Evolutionary conservation across 805 yeast species (phyloP).

Genomic region (Candida ascalaphidarum): DNA sequence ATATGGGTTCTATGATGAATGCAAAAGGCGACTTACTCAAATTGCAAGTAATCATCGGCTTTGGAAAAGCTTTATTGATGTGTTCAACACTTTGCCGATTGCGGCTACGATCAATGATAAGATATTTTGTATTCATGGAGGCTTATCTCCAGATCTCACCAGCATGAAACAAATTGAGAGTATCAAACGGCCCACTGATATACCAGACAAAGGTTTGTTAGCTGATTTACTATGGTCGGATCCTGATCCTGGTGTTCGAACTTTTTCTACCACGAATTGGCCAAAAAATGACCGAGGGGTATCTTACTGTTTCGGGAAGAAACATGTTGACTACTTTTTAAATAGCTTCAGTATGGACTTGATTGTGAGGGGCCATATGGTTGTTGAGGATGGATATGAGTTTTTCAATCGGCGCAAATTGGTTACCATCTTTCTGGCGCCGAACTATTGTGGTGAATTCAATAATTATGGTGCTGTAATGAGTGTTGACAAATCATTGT

Average conservation of each 20-base stretch:
- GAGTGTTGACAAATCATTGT: slow-evolving; percentile 59
- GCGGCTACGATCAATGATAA: slow-evolving; percentile 56
- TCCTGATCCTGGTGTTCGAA: slow-evolving; percentile 45
- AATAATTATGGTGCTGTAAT: slow-evolving; percentile 75
- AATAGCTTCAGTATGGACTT: slow-evolving; percentile 62
- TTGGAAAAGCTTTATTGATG: slow-evolving; percentile 49
- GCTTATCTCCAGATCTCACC: slow-evolving; percentile 63
- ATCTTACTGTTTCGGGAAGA: slow-evolving; percentile 67
- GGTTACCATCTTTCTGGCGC: slow-evolving; percentile 76
- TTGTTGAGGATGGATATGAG: slow-evolving; percentile 83
- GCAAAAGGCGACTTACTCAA: slow-evolving; percentile 40
- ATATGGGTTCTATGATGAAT: slow-evolving; percentile 55
- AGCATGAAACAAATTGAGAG: slow-evolving; percentile 60
- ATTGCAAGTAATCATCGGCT: slow-evolving; percentile 23
- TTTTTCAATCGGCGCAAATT: slow-evolving; percentile 66
- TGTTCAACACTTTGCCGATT: slow-evolving; percentile 49
- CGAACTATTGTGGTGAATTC: slow-evolving; percentile 78
- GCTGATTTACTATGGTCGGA: slow-evolving; percentile 82
- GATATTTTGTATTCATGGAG: slow-evolving; percentile 59
- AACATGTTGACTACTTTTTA: slow-evolving; percentile 64
- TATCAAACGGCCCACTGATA: slow-evolving; percentile 74
- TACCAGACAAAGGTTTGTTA: slow-evolving; percentile 70
- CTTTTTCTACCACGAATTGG: slow-evolving; percentile 46
- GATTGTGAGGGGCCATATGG: slow-evolving; percentile 82
- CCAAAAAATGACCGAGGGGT: slow-evolving; percentile 80